Conservation (phyloP, 768 basidiomycete genomes). For the Cubamyces lactineus region DNA sequence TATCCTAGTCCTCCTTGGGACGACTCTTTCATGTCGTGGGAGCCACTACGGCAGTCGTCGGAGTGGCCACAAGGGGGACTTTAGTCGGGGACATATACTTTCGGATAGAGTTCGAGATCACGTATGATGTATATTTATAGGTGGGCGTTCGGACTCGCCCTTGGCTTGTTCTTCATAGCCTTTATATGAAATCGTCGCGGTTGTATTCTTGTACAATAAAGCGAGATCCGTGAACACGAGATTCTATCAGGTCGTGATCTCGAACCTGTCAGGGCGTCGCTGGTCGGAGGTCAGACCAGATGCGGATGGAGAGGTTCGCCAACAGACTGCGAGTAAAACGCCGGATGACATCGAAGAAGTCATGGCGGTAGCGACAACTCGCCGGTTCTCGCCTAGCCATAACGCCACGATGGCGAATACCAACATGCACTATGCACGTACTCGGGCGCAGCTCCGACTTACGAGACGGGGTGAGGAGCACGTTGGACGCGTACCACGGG, state of each 20-base stretch:
- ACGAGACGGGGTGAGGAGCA: too few species aligned
- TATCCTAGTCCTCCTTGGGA: constrained; percentile 46
- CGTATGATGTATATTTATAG: constrained; percentile 16
- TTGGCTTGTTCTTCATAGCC: background rate
- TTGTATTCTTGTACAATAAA: background rate
- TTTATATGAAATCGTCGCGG: background rate
- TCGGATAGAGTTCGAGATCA: constrained; percentile 7
- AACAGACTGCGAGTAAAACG: too few species aligned
- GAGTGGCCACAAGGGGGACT: constrained; percentile 21
- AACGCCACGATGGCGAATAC: too few species aligned
- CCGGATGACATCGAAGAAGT: too few species aligned
- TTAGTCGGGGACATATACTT: background rate
- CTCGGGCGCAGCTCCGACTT: too few species aligned
- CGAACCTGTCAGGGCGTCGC: too few species aligned
- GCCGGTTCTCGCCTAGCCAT: too few species aligned
- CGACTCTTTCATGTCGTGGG: constrained; percentile 67
- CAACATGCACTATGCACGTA: too few species aligned
- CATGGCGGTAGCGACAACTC: background rate
- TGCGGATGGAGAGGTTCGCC: too few species aligned
- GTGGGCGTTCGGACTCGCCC: background rate
- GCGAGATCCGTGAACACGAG: constrained; percentile 19
- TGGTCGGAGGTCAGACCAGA: too few species aligned
- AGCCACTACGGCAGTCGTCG: constrained; percentile 44
- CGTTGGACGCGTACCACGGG: too few species aligned
- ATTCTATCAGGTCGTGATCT: constrained; percentile 26